These are phyloP conservation scores for Meyerozyma athensensis DNA, from an alignment of 1,139 yeast species.

Conservation along the genomic window DNA sequence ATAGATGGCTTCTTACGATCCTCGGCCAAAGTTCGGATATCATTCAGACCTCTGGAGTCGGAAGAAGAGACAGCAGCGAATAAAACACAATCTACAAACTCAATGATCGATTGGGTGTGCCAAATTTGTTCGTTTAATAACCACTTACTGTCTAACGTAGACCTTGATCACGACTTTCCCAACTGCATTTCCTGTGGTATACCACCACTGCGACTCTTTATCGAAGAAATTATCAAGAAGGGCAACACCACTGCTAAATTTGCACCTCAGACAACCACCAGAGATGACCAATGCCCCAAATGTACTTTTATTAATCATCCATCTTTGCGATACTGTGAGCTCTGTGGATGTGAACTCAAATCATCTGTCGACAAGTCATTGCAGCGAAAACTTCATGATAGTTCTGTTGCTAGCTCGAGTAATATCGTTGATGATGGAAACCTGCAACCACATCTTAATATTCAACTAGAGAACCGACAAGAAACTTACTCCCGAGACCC, in stretches of 20 bases:
- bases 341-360: slow-evolving; percentile 67
- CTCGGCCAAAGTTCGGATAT: slow-evolving; percentile 65
- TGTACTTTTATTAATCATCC: slow-evolving; percentile 90
- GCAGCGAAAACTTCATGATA: slow-evolving; percentile 6
- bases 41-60: slow-evolving; percentile 1
- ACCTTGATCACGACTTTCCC: slow-evolving; percentile 38
- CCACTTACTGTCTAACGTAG: slow-evolving; percentile 32
- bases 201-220: slow-evolving; percentile 11
- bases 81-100: not conserved
- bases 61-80: slow-evolving; percentile 4
- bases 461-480: slow-evolving; percentile 25
- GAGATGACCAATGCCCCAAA: slow-evolving; percentile 58
- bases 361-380: slow-evolving; percentile 16
- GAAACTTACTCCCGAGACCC: slow-evolving; percentile 29
- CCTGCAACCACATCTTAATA: slow-evolving; percentile 13
- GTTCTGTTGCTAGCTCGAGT: slow-evolving; percentile 4
- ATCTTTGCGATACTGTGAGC: slow-evolving; percentile 71
- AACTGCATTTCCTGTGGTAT: slow-evolving; percentile 79
- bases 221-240: slow-evolving; percentile 4
- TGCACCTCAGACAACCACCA: not conserved
- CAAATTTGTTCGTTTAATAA: slow-evolving; percentile 78
- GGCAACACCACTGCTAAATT: slow-evolving; percentile 5
- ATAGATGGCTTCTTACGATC: slow-evolving; percentile 68
- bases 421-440: slow-evolving; percentile 10
- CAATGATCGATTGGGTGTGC: slow-evolving; percentile 64